These are phyloP conservation scores for Macrocybe gigantea DNA, from an alignment of 768 basidiomycete genomes.

Conservation along the genomic window DNA sequence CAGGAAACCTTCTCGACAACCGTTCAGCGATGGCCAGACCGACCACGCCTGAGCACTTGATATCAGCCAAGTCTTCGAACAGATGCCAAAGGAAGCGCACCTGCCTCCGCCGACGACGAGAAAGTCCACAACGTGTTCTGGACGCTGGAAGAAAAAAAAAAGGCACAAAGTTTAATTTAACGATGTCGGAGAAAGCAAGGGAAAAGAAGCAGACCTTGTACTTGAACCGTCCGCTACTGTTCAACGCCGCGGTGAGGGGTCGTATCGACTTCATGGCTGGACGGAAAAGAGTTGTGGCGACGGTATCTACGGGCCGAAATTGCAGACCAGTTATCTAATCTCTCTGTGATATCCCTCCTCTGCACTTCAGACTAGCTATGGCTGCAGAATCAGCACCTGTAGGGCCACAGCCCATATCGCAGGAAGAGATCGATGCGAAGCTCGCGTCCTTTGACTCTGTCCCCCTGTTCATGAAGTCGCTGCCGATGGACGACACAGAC, in stretches of 20 bases:
- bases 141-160: conserved; percentile 32
- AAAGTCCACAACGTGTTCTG: conserved; percentile 74
- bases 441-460: conserved; percentile 51
- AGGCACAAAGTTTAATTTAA: not conserved
- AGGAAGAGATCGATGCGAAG: conserved; percentile 29
- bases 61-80: not conserved
- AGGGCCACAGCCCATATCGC: conserved; percentile 30
- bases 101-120: conserved; percentile 85
- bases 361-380: conserved; percentile 12
- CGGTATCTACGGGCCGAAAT: too few relatives aligned
- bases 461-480: conserved; percentile 90
- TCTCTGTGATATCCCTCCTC: conserved; percentile 2
- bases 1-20: conserved; percentile 56
- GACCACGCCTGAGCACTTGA: conserved; percentile 53
- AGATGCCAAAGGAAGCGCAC: conserved; percentile 2
- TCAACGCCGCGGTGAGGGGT: conserved; percentile 55
- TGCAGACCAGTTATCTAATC: not conserved
- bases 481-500: conserved; percentile 66
- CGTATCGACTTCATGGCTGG: conserved; percentile 30
- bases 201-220: conserved; percentile 46
- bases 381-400: conserved; percentile 7
- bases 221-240: conserved; percentile 49
- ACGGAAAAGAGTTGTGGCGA: too few relatives aligned
- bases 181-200: not conserved
- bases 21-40: conserved; percentile 83